A percentile compares a stretch with the other conserved stretches of the same genome.
These are phyloP conservation scores for Chytriomyces sp. DNA, from an alignment of 192 early-diverging fungal species.

Conservation along the genomic window DNA sequence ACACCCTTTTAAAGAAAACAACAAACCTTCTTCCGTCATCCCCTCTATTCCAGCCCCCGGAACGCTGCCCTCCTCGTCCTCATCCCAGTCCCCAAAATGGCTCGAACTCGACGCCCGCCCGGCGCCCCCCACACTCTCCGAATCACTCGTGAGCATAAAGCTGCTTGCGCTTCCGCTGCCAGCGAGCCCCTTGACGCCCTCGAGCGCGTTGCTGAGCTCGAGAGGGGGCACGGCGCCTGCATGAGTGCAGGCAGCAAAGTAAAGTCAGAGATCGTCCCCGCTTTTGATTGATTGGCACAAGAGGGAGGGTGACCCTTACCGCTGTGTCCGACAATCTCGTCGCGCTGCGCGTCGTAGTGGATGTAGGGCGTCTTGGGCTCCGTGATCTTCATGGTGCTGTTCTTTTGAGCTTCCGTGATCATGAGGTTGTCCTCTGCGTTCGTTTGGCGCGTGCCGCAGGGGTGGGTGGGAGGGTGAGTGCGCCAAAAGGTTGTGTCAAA, in stretches of 20 bases:
- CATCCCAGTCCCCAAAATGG: constrained; percentile 32
- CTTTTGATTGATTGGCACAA: not conserved
- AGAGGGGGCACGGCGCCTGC: constrained; percentile 22
- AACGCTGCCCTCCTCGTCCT: constrained; percentile 34
- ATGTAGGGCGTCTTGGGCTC: constrained; percentile 97
- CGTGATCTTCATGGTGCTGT: constrained; percentile 92
- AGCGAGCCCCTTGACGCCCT: not conserved
- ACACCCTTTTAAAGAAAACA: not conserved
- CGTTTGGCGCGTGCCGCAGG: not conserved
- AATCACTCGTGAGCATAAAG: constrained; percentile 25
- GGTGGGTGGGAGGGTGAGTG: not conserved
- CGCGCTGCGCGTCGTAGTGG: constrained; percentile 78
- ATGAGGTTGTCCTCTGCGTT: constrained; percentile 79
- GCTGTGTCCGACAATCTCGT: constrained; percentile 66
- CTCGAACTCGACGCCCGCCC: not conserved
- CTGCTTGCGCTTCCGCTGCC: not conserved
- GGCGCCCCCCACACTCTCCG: constrained; percentile 5
- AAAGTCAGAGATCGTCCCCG: not conserved
- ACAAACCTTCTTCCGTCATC: constrained; percentile 35
- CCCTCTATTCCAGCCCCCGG: not conserved
- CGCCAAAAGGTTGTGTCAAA: not conserved
- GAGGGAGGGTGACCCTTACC: constrained; percentile 19
- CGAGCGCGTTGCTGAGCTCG: constrained; percentile 5
- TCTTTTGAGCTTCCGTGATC: constrained; percentile 85
- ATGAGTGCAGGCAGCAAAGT: not conserved